Conservation (phyloP, 768 basidiomycete species). For the Hypholoma sublateritium region DNA sequence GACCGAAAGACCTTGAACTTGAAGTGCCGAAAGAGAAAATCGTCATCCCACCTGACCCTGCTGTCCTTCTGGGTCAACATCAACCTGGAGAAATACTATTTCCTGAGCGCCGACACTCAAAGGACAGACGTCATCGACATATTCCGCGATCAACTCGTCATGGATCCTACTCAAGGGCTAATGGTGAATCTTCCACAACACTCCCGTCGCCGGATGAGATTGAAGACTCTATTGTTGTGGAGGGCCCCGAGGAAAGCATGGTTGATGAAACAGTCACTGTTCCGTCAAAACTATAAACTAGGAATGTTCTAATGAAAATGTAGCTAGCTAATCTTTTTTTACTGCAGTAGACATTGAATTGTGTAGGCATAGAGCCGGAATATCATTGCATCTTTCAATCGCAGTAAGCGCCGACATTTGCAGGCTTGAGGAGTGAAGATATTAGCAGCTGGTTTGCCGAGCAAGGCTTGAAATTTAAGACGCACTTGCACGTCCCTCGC, state of each 20-base stretch:
- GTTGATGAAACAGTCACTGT: slow-evolving; percentile 17
- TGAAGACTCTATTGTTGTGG: not conserved
- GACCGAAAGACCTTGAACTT: slow-evolving; percentile 35
- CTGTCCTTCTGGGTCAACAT: slow-evolving; percentile 51
- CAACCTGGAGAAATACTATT: slow-evolving; percentile 36
- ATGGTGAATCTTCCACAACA: not conserved
- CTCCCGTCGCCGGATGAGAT: not conserved
- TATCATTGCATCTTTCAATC: slow-evolving; percentile 47
- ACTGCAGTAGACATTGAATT: not conserved
- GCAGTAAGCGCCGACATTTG: slow-evolving; percentile 79
- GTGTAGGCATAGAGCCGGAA: not conserved
- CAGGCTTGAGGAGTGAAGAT: slow-evolving; percentile 50
- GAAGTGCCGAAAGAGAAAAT: slow-evolving; percentile 42
- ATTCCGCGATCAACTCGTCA: slow-evolving; percentile 20
- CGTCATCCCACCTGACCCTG: slow-evolving; percentile 68
- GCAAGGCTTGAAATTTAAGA: slow-evolving; percentile 17
- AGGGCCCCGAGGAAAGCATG: slow-evolving; percentile 10
- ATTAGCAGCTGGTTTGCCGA: not conserved
- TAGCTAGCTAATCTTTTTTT: not conserved
- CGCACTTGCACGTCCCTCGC: slow-evolving; percentile 85
- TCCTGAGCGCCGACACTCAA: slow-evolving; percentile 24
- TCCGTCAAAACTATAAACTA: slow-evolving; percentile 14
- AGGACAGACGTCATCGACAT: slow-evolving; percentile 14
- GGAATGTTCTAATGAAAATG: not conserved
- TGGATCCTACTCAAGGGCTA: slow-evolving; percentile 7